Conservation (phyloP, 768 basidiomycete genomes). For the Coprinellus aureogranulatus region DNA sequence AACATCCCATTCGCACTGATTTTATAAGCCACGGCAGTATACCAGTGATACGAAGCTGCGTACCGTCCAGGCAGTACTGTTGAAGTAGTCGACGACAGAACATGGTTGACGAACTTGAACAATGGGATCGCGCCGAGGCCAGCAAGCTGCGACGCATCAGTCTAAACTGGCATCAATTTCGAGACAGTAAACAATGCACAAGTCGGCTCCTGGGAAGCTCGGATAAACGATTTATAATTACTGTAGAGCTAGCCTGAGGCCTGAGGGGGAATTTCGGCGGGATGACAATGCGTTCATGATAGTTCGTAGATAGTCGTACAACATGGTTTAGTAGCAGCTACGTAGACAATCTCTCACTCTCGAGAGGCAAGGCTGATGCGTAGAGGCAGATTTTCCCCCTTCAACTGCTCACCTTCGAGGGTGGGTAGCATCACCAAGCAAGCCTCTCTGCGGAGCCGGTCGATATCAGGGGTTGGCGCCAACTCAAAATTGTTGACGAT, state of each 20-base stretch:
- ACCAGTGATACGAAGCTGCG: not conserved
- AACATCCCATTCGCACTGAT: not conserved
- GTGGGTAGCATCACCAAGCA: constrained; percentile 49
- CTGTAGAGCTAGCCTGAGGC: too few species aligned
- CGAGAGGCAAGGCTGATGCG: constrained; percentile 35
- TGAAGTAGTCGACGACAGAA: not conserved
- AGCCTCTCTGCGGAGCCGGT: constrained; percentile 41
- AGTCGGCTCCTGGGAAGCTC: too few species aligned
- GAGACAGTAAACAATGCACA: too few species aligned
- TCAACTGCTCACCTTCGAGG: constrained; percentile 41
- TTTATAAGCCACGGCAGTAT: not conserved
- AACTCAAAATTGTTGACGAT: constrained; percentile 60
- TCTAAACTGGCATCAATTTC: too few species aligned
- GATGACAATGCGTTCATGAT: too few species aligned
- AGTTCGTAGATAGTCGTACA: too few species aligned
- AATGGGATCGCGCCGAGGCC: too few species aligned
- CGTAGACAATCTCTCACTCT: constrained; percentile 23
- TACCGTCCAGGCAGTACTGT: constrained; percentile 6
- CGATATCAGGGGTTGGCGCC: constrained; percentile 37
- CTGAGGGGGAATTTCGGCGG: too few species aligned
- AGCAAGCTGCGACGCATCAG: too few species aligned
- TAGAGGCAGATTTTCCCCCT: constrained; percentile 45
- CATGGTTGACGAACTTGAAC: not conserved
- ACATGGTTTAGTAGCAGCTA: too few species aligned
- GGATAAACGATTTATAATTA: too few species aligned